Conservation (phyloP, 805 yeast species). For the Tetrapisispora phaffii region DNA sequence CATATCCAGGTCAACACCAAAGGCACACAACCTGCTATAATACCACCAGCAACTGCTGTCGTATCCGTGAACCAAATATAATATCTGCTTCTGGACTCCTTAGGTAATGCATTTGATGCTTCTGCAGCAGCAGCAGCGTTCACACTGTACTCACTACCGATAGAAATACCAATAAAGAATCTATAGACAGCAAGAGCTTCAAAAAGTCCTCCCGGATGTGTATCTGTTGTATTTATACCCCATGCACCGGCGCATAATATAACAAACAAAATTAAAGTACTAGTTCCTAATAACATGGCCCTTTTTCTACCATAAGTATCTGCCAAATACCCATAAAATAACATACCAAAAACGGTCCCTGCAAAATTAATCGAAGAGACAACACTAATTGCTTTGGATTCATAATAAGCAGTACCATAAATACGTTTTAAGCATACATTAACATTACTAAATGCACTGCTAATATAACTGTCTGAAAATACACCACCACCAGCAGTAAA, state of each 20-base stretch:
- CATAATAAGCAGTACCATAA: slow-evolving; percentile 53
- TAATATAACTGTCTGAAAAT: slow-evolving; percentile 87
- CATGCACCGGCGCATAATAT: slow-evolving; percentile 76
- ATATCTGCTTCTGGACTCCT: slow-evolving; percentile 79
- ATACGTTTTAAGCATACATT: slow-evolving; percentile 55
- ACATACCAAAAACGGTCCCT: slow-evolving; percentile 84
- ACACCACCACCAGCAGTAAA: slow-evolving; percentile 86
- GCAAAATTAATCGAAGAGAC: slow-evolving; percentile 83
- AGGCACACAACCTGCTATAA: slow-evolving; percentile 73
- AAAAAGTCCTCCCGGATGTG: slow-evolving; percentile 56
- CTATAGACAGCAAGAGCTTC: slow-evolving; percentile 80
- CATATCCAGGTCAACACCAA: slow-evolving; percentile 79
- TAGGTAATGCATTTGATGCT: slow-evolving; percentile 68
- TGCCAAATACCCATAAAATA: slow-evolving; percentile 68
- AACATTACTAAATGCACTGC: slow-evolving; percentile 73
- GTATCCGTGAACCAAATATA: slow-evolving; percentile 81
- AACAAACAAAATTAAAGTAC: slow-evolving; percentile 65
- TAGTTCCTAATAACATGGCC: slow-evolving; percentile 75
- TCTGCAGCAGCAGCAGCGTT: slow-evolving; percentile 92
- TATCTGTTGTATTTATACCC: slow-evolving; percentile 54
- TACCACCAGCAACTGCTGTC: slow-evolving; percentile 84
- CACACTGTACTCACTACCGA: slow-evolving; percentile 92
- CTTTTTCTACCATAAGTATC: slow-evolving; percentile 72
- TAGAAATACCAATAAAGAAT: slow-evolving; percentile 80
- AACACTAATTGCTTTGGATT: slow-evolving; percentile 64